Base-by-base conservation (phyloP, 129 eudicot genomes). In the Solidago caesia region DNA sequence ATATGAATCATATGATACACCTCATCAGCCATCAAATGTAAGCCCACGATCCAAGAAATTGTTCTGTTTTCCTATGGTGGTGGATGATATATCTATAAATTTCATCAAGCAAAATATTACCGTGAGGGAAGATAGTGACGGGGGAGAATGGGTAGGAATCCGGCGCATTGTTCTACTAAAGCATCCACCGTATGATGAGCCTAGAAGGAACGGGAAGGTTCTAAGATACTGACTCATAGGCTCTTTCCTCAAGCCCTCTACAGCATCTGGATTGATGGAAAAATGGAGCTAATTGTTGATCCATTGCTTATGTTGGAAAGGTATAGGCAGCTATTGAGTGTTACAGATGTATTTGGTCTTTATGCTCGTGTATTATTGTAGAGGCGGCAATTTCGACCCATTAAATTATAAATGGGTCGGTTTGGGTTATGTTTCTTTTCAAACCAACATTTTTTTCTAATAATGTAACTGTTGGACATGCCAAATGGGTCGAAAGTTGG, bases 191-290 rank as follows among this genome's bases (percentile, higher is more conserved):
- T 95, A 95, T 84, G 99, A 95, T 73, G 99, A 95, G 72, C 97
- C 99, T 71, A 76, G 97, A 77, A 85, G 97, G 69, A 95, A 95
- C 13, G 99, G 97, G 44, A 95, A 95, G 67, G 96, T 95, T 78
- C 70, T 89, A 87, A 79, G 97, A 93, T 46, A 76, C 77, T 95
- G 76, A 89, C 96, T 70, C 99, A 95, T 64, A 81, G 96, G 77
- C 84, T 95, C 47, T 95, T 91, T 78, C 96, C 99, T 73, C 91
- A 87, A 79, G 97, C 96, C 43, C 78, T 79, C 53, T 94, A 94
- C 83, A 94, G 97, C 85, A 94, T 94, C 52, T 94, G 99, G 99
- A 87, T 91, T 71, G 97, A 94, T 87, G 99, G 96, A 58, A 94
- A 94, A 87, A 94, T 94, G 99, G 96, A 94, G 87, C 94, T 94